Evolutionary conservation across 768 basidiomycete species (phyloP).

Genomic region (Neoboletus subvelutipes): DNA sequence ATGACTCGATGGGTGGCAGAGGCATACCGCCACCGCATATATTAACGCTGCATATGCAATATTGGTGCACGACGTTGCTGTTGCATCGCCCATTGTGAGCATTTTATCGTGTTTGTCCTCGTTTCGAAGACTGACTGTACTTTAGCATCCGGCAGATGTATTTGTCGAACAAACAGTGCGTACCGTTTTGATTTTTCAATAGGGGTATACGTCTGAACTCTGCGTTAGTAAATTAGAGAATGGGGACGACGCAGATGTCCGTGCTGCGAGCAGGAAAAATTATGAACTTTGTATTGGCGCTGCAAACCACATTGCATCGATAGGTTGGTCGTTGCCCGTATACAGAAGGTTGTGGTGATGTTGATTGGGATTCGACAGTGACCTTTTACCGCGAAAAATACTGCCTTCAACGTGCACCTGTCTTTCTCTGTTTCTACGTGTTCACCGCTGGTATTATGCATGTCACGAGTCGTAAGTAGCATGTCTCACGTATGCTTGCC

Average conservation of each 20-base stretch:
- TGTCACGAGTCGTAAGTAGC: slow-evolving; percentile 62
- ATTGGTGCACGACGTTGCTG: slow-evolving; percentile 76
- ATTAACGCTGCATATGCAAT: slow-evolving; percentile 79
- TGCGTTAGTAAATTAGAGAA: slow-evolving; percentile 36
- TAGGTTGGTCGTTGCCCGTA: slow-evolving; percentile 41
- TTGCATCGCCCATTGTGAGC: slow-evolving; percentile 80
- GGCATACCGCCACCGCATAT: slow-evolving; percentile 57
- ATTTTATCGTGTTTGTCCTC: background rate
- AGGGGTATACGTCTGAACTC: background rate
- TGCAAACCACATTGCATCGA: slow-evolving; percentile 76
- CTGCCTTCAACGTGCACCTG: slow-evolving; percentile 57
- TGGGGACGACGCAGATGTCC: slow-evolving; percentile 51
- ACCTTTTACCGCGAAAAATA: slow-evolving; percentile 62
- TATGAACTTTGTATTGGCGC: slow-evolving; percentile 74
- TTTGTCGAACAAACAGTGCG: slow-evolving; percentile 40
- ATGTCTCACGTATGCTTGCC: background rate
- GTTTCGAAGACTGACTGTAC: slow-evolving; percentile 4
- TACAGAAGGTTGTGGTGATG: background rate
- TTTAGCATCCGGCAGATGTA: slow-evolving; percentile 30
- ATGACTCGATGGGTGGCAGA: slow-evolving; percentile 33
- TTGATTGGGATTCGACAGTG: slow-evolving; percentile 36
- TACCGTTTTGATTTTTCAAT: background rate
- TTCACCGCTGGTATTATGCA: slow-evolving; percentile 84
- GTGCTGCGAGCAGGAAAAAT: slow-evolving; percentile 56
- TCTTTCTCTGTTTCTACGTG: slow-evolving; percentile 75